Evolutionary conservation across 495 filamentous ascomycete species (phyloP), one percentile per base, ranked within the genome.

Genomic region (Lindgomyces ingoldianus): DNA sequence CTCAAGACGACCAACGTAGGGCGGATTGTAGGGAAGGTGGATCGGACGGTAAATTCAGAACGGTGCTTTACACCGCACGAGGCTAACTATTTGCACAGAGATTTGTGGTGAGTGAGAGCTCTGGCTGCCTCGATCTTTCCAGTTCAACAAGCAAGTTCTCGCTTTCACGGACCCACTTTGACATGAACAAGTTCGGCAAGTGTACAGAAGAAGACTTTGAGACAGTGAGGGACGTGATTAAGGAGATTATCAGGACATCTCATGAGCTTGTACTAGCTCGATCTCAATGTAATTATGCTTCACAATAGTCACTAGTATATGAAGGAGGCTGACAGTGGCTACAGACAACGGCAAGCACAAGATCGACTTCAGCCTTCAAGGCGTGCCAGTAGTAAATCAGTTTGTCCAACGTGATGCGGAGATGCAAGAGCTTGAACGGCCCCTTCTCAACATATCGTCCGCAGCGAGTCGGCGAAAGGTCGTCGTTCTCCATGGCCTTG

Each of bases 121-220:
- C 62, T 63, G 60, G 60, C 36, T 63, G 60, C 41, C 60, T 63
- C 24, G 60, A 56, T 26, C 51, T 63, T n/a, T 63, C 50, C 24
- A 22, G 48, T 29, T 21, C 41, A 33, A 58, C 53, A 16, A 55
- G 49, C 21, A 67, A 67, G 57, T 61, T 47, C 42, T 60, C 57
- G 47, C 64, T 67, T 27, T 62, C 46, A 21, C 64, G 64, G 26
- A 67, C 57, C 8, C 64, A 67, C 50, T 67, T 67, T 42, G 26
- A 67, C 41, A 67, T 67, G 64, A 67, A 67, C 57, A 67, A 67
- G 57, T 67, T 67, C 29, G 64, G 64, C 16, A 67, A 67, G 36
- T 12, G 48, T 3, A 56, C 48, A 19, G 64, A 67, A 49, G n/a
- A n/a, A n/a, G n/a, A n/a, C 49, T 67, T 61, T 62, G 44, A 67